phyloP scores from a whole-genome alignment of 176 grass and related monocot species.

The Cenchrus americanus region DNA sequence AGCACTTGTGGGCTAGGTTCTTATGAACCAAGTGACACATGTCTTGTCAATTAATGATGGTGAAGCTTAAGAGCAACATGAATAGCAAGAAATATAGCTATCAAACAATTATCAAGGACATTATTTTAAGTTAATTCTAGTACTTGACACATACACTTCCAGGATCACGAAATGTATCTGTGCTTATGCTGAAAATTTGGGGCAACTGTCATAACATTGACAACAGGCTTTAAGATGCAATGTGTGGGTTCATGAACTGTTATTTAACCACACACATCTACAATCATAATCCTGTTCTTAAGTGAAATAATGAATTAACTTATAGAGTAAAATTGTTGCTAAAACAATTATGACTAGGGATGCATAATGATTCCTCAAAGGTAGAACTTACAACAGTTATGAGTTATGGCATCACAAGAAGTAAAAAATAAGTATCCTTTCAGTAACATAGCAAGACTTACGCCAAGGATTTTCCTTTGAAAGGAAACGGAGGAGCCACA shows the following conservation, averaged over 20 bases:
- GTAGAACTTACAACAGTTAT: neutral
- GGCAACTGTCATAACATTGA: neutral
- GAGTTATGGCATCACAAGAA: neutral
- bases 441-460: slow-evolving; percentile 53
- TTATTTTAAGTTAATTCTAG: slow-evolving; percentile 13
- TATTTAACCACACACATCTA: neutral
- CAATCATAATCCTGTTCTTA: slow-evolving; percentile 12
- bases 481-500: slow-evolving; percentile 88
- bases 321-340: slow-evolving; percentile 1
- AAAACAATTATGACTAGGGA: slow-evolving; percentile 2
- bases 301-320: neutral
- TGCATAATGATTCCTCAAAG: slow-evolving; percentile 1
- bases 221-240: neutral
- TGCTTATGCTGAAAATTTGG: neutral
- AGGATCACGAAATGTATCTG: slow-evolving; percentile 20
- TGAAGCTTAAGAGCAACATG: neutral
- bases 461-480: slow-evolving; percentile 98
- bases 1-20: neutral
- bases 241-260: neutral
- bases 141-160: neutral
- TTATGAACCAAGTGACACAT: neutral
- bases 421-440: slow-evolving; percentile 20
- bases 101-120: neutral
- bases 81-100: slow-evolving; percentile 18
- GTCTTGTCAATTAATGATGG: neutral